phyloP scores from a whole-genome alignment of 768 basidiomycete species.

The Phanerodontia chrysosporium region DNA sequence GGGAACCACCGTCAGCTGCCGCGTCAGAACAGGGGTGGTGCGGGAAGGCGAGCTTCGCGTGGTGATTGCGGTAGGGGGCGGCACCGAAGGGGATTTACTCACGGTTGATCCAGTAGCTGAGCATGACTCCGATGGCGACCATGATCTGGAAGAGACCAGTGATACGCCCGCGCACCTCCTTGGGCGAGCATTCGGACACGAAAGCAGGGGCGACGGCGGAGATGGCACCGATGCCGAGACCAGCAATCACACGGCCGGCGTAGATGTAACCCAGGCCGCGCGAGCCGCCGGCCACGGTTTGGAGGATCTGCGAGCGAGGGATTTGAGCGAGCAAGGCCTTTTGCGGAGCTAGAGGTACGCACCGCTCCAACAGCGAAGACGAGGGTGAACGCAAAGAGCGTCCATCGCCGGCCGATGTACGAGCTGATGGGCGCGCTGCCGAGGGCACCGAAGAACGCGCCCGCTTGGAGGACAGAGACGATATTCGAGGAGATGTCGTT shows the following conservation, averaged over 20 bases:
- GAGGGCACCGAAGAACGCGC: conserved; percentile 85
- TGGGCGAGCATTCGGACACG: conserved; percentile 85
- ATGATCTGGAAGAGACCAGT: conserved; percentile 86
- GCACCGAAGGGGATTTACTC: conserved; percentile 21
- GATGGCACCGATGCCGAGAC: conserved; percentile 79
- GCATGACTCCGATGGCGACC: conserved; percentile 81
- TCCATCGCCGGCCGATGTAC: conserved; percentile 59
- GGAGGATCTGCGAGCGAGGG: conserved; percentile 50
- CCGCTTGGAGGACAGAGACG: conserved; percentile 83
- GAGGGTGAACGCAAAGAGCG: conserved; percentile 54
- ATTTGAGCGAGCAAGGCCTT: conserved; percentile 1
- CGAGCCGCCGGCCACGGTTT: conserved; percentile 57
- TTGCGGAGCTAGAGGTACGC: conserved; percentile 16
- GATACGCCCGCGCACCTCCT: conserved; percentile 80
- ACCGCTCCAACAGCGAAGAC: conserved; percentile 76
- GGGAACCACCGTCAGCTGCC: neutral
- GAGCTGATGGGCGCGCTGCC: conserved; percentile 68
- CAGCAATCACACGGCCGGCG: conserved; percentile 74
- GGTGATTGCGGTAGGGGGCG: neutral
- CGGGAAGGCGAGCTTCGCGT: neutral
- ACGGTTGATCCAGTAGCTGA: conserved; percentile 82
- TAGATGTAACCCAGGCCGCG: conserved; percentile 70
- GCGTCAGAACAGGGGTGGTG: neutral
- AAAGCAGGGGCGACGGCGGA: conserved; percentile 82
- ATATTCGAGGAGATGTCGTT: conserved; percentile 74